These are phyloP conservation scores for Castanea sativa DNA, from an alignment of 306 rosid genomes.

Conservation along the genomic window DNA sequence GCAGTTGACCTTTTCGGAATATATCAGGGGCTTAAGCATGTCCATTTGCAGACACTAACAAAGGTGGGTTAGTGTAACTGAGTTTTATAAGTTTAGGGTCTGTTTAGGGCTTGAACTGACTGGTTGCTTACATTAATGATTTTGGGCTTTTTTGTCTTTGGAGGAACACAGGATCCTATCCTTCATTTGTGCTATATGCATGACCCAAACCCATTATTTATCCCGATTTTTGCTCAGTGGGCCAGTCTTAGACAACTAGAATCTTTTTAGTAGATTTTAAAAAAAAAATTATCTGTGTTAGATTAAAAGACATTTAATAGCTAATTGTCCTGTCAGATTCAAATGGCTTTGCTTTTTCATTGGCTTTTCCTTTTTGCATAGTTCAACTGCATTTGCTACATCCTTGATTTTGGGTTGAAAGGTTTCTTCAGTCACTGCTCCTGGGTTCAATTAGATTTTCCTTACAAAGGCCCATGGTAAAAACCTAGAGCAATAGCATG, in stretches of 20 bases:
- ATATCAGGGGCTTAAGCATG: constrained; percentile 77
- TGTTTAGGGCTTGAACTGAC: constrained; percentile 19
- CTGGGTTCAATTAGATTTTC: not conserved
- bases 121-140: not conserved
- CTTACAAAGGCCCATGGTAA: not conserved
- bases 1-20: constrained; percentile 81
- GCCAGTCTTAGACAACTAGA: not conserved
- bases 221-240: not conserved
- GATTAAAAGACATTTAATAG: not conserved
- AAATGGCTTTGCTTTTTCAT: not conserved
- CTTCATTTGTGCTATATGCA: not conserved
- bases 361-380: not conserved
- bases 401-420: not conserved
- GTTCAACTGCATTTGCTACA: constrained; percentile 9
- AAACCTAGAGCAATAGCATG: too few species aligned
- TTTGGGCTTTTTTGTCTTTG: too few species aligned
- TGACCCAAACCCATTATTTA: not conserved
- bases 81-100: not conserved
- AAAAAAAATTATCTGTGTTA: too few species aligned
- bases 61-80: constrained; percentile 47
- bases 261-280: not conserved
- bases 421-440: not conserved
- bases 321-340: not conserved
- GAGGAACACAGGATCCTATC: not conserved
- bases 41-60: constrained; percentile 83